Evolutionary conservation across 148 eudicot genomes (phyloP), one percentile per base, ranked within the genome.

Genomic region (Diospyros kaki): DNA sequence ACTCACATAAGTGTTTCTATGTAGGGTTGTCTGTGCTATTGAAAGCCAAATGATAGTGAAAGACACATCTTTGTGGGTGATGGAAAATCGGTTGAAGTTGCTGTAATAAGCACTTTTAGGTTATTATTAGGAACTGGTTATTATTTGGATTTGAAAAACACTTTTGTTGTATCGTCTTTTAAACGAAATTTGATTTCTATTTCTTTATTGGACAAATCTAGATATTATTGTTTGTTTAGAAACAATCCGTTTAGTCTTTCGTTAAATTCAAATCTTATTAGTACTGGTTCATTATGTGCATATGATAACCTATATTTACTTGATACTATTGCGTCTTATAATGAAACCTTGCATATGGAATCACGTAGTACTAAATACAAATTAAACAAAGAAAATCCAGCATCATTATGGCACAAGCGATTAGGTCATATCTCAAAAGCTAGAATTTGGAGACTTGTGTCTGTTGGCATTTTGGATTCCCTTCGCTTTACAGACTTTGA

Each of bases 121-220:
- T 8, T 66, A 42, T 66, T 66, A 44, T 66, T 12, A 43, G 17
- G 17, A 44, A 66, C 69, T 55, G 15, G 58, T 42, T 66, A 12
- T 43, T 66, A 66, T 66, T 66, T 66, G 51, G 69, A 66, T 66
- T 14, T 66, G 3, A 42, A 41, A 9, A 51, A 42, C 4, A 66
- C 72, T 69, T 69, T 51, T 43, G 15, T 69, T 51, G 72, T 48
- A 51, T 44, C 72, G n/a, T 69, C 58, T n/a, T 51, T 69, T 69
- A 52, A 15, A 52, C 43, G 43, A 0, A 69, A 69, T 69, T 52
- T 50, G 14, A 9, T 69, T 69, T 69, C 43, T 18, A 7, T 69
- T 69, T 50, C 59, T 52, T 46, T 11, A 3, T 67, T 46, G 71
- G 55, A 67, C 28, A 48, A 67, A 11, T 67, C 8, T 15, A 38